Conservation (phyloP, 805 yeast genomes). For the Wickerhamiella dianesei region DNA sequence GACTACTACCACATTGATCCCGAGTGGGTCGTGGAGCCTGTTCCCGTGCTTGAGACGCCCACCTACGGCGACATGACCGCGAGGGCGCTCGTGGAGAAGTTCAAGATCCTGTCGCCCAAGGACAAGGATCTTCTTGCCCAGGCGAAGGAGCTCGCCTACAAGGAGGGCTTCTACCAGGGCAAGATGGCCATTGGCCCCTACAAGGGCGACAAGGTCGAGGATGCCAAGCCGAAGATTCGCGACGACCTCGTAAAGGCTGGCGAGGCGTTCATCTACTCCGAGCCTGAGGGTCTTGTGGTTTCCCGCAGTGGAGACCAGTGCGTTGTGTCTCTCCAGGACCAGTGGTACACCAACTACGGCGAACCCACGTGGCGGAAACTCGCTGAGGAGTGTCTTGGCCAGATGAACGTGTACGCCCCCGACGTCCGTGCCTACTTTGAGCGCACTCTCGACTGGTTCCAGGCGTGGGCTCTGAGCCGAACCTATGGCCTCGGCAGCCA, state of each 20-base stretch:
- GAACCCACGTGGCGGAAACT: slow-evolving; percentile 76
- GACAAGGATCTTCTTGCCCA: slow-evolving; percentile 73
- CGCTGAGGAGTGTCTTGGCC: slow-evolving; percentile 64
- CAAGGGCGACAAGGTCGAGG: slow-evolving; percentile 80
- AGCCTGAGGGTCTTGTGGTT: slow-evolving; percentile 80
- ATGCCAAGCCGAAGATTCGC: slow-evolving; percentile 76
- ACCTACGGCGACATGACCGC: slow-evolving; percentile 86
- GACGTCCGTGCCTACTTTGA: slow-evolving; percentile 88
- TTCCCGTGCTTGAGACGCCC: slow-evolving; percentile 56
- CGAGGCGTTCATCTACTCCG: slow-evolving; percentile 78
- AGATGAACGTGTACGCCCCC: slow-evolving; percentile 63
- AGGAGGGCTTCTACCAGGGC: slow-evolving; percentile 94
- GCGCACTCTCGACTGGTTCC: slow-evolving; percentile 89
- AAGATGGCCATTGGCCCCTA: slow-evolving; percentile 65
- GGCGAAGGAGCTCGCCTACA: slow-evolving; percentile 91
- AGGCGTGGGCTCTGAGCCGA: slow-evolving; percentile 97
- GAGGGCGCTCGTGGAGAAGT: slow-evolving; percentile 63
- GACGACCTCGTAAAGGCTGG: slow-evolving; percentile 66
- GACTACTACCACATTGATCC: slow-evolving; percentile 75
- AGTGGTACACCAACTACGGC: slow-evolving; percentile 97
- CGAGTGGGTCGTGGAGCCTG: slow-evolving; percentile 67
- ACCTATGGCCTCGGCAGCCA: slow-evolving; percentile 90
- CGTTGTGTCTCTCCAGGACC: slow-evolving; percentile 93
- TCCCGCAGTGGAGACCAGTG: slow-evolving; percentile 96
- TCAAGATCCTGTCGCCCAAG: slow-evolving; percentile 90